A percentile compares a stretch with the other conserved stretches of the same genome.
Conservation (phyloP, 192 early-diverging fungal species). For the Paraglomus brasilianum region DNA sequence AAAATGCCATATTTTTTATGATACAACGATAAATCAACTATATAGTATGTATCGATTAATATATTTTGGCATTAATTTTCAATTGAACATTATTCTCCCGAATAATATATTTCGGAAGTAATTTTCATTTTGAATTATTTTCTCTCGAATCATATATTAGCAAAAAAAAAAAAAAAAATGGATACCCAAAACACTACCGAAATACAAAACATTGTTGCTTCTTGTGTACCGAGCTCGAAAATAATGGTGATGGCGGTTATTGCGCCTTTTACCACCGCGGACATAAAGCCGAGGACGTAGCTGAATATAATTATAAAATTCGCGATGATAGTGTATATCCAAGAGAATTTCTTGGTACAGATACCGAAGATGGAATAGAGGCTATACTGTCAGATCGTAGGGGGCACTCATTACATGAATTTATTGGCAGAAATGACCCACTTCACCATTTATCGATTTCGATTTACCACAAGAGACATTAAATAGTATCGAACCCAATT, state of each 20-base stretch:
- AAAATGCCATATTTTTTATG: not conserved
- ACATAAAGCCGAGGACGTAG: not conserved
- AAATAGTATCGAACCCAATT: constrained; percentile 5
- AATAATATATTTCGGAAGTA: too few species aligned
- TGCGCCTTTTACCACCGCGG: not conserved
- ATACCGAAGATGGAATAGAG: constrained; percentile 9
- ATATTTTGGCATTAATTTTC: too few species aligned
- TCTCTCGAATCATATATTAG: not conserved
- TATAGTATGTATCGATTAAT: too few species aligned
- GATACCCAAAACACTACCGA: not conserved
- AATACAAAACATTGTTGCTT: not conserved
- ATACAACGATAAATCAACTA: not conserved
- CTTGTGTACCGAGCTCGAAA: not conserved
- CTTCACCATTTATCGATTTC: constrained; percentile 8
- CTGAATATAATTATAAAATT: constrained; percentile 12
- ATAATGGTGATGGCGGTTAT: not conserved
- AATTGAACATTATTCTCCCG: too few species aligned
- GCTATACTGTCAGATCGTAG: not conserved
- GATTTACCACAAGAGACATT: constrained; percentile 10
- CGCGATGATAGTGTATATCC: not conserved
- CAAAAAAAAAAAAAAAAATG: constrained; percentile 5
- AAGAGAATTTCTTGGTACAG: constrained; percentile 14
- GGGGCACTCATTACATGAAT: constrained; percentile 6
- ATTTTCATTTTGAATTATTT: too few species aligned
- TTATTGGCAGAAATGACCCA: constrained; percentile 11